Conservation (phyloP, 768 basidiomycete genomes). For the Termitomyces sp. region DNA sequence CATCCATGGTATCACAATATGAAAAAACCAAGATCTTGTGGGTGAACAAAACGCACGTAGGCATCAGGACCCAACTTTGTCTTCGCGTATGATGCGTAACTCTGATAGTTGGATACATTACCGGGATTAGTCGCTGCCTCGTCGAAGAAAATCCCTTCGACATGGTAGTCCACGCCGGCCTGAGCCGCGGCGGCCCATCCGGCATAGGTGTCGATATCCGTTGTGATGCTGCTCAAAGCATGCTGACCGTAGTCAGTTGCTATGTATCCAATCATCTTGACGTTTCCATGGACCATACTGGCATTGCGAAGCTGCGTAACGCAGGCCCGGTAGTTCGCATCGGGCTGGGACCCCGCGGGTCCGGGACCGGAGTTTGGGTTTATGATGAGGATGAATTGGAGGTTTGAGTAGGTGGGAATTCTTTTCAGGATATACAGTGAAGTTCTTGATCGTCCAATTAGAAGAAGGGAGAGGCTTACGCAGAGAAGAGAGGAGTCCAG, state of each 20-base stretch:
- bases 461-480: conserved; percentile 11
- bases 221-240: conserved; percentile 13
- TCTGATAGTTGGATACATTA: conserved; percentile 18
- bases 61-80: conserved; percentile 11
- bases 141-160: conserved; percentile 17
- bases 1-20: neutral
- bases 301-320: conserved; percentile 14
- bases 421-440: conserved; percentile 9
- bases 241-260: conserved; percentile 18
- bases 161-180: conserved; percentile 14
- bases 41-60: conserved; percentile 7
- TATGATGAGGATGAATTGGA: conserved; percentile 25
- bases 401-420: conserved; percentile 19
- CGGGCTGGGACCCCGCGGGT: conserved; percentile 19
- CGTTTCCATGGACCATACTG: conserved; percentile 15
- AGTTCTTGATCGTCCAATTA: neutral
- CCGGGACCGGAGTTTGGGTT: conserved; percentile 29
- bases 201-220: conserved; percentile 25
- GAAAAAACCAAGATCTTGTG: neutral
- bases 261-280: conserved; percentile 28
- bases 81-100: conserved; percentile 15
- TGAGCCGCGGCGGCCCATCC: conserved; percentile 18
- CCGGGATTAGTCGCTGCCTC: too few species aligned
- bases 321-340: conserved; percentile 25
- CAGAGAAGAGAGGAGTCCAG: conserved; percentile 22